Percentiles rank a stretch among this genome's conserved stretches.
Evolutionary conservation across 2,329 filamentous ascomycete genomes (phyloP).

Genomic region (Colletotrichum tofieldiae): DNA sequence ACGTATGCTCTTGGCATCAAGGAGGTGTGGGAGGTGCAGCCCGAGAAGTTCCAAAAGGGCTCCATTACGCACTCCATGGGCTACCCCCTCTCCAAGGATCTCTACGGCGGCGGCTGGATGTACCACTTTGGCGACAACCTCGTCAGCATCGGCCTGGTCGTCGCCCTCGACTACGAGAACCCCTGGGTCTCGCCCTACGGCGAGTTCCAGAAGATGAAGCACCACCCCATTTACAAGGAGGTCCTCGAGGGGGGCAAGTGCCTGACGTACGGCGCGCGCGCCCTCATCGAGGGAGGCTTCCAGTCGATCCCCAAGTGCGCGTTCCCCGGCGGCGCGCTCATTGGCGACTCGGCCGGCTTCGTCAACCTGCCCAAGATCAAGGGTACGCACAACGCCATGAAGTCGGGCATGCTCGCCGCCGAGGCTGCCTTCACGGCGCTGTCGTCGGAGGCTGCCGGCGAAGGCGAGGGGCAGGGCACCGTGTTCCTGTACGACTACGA

Average conservation of each 20-base stretch:
- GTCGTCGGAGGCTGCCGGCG: conserved; percentile 43
- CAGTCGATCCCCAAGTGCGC: conserved; percentile 98
- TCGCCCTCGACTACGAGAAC: conserved; percentile 95
- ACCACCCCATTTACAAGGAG: conserved; percentile 89
- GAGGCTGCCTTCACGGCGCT: conserved; percentile 90
- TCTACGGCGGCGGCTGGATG: conserved; percentile 99
- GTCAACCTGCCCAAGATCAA: conserved; percentile 99
- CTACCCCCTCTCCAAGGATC: conserved; percentile 88
- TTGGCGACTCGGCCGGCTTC: conserved; percentile 96
- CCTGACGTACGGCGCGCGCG: conserved; percentile 94
- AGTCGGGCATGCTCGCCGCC: conserved; percentile 95
- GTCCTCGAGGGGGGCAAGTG: conserved; percentile 97
- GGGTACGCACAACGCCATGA: conserved; percentile 98
- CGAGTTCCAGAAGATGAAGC: conserved; percentile 99
- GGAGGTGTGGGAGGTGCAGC: conserved; percentile 96
- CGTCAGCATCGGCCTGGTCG: conserved; percentile 91
- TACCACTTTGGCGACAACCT: conserved; percentile 99
- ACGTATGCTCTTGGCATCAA: conserved; percentile 96
- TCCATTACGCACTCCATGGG: conserved; percentile 92
- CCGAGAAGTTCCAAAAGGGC: conserved; percentile 91
- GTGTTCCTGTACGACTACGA: conserved; percentile 97
- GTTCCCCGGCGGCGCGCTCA: conserved; percentile 94
- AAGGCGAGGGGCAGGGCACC: conserved; percentile 71
- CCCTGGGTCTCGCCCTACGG: conserved; percentile 96
- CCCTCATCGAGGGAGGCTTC: conserved; percentile 94